These are phyloP conservation scores for Mortierella antarctica DNA, from an alignment of 192 early-diverging fungal genomes.

Conservation along the genomic window DNA sequence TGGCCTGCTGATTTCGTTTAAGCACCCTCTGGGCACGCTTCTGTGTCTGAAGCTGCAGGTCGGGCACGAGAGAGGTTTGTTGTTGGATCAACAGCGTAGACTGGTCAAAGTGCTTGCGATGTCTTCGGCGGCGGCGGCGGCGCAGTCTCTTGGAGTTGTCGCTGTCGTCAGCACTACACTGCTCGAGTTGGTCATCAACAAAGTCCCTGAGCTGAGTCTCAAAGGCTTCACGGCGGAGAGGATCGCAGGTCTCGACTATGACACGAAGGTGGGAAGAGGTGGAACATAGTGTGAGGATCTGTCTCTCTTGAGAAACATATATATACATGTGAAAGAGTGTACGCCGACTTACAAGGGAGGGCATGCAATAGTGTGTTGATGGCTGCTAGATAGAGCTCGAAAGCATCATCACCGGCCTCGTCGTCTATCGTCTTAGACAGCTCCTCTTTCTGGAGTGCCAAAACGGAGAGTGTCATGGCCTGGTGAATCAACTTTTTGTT, in stretches of 20 bases:
- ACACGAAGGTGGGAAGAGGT: neutral
- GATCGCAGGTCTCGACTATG: slow-evolving; percentile 51
- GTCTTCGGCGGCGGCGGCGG: slow-evolving; percentile 29
- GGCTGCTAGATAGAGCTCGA: slow-evolving; percentile 47
- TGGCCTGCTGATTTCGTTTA: slow-evolving; percentile 14
- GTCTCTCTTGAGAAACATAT: neutral
- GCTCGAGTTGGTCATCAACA: slow-evolving; percentile 14
- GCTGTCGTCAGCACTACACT: slow-evolving; percentile 1
- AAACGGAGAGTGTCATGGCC: slow-evolving; percentile 51
- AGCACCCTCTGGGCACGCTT: slow-evolving; percentile 14
- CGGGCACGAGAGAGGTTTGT: slow-evolving; percentile 9
- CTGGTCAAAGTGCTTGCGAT: slow-evolving; percentile 28
- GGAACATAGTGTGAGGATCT: neutral
- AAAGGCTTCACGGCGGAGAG: slow-evolving; percentile 38
- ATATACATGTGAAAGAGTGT: neutral
- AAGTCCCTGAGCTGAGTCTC: slow-evolving; percentile 28
- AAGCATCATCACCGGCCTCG: slow-evolving; percentile 52
- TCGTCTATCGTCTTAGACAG: slow-evolving; percentile 47
- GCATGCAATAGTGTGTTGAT: slow-evolving; percentile 47
- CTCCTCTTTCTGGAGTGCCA: slow-evolving; percentile 53
- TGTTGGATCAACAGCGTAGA: slow-evolving; percentile 33
- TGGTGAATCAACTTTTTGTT: slow-evolving; percentile 52
- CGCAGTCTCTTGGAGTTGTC: slow-evolving; percentile 22
- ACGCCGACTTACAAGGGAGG: slow-evolving; percentile 47
- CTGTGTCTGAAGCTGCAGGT: neutral